A percentile compares a stretch with the other conserved stretches of the same genome.
Evolutionary conservation across 78 protist genomes (phyloP).

Genomic region (Anaeramoeba flamelloides): DNA sequence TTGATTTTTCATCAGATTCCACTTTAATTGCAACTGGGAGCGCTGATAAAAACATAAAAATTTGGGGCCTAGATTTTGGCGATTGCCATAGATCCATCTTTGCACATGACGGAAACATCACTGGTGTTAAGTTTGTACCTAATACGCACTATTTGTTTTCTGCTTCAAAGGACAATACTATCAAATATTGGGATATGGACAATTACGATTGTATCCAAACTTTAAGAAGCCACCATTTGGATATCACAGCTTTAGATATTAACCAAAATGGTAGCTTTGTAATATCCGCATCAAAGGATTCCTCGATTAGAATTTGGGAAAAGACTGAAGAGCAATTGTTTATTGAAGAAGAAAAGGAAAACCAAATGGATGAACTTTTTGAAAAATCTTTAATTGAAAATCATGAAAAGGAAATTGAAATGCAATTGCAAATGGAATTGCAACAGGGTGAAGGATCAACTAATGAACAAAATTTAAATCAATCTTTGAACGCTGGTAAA

Average conservation of each 20-base stretch:
- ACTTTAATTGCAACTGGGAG: conserved; percentile 65
- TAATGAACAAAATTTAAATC: neutral
- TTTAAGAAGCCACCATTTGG: conserved; percentile 52
- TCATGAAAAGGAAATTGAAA: neutral
- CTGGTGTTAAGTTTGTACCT: conserved; percentile 47
- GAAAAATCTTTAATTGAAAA: conserved; percentile 12
- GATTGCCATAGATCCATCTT: conserved; percentile 70
- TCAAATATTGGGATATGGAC: conserved; percentile 47
- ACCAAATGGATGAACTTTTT: conserved; percentile 23
- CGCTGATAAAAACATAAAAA: conserved; percentile 81
- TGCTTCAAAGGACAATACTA: conserved; percentile 41
- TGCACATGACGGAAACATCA: conserved; percentile 77
- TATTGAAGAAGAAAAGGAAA: conserved; percentile 50
- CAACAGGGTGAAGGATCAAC: neutral
- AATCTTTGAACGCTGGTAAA: neutral
- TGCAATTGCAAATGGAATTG: neutral
- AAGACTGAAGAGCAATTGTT: conserved; percentile 63
- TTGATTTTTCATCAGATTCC: conserved; percentile 53
- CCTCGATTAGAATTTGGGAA: conserved; percentile 53
- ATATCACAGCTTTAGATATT: conserved; percentile 40
- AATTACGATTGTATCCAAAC: conserved; percentile 38
- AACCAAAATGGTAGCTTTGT: conserved; percentile 2
- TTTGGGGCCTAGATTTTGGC: conserved; percentile 90
- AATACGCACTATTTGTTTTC: conserved; percentile 72
- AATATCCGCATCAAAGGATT: conserved; percentile 42